phyloP scores from a whole-genome alignment of 208 protist species.

The Leishmania turanica region DNA sequence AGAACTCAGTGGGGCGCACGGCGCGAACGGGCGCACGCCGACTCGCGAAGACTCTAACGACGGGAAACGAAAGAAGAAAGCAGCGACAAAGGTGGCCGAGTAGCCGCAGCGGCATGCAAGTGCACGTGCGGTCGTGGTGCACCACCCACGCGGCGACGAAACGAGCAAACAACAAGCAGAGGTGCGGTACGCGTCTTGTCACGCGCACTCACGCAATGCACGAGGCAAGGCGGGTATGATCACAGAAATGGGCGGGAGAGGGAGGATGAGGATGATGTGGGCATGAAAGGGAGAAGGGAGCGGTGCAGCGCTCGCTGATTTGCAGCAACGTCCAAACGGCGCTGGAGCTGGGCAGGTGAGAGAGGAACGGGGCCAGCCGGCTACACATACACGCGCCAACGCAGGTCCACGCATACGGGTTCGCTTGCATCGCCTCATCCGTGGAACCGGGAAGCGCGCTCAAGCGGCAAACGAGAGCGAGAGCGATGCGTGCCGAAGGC shows the following conservation, averaged over 20 bases:
- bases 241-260: not conserved
- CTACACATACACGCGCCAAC: not conserved
- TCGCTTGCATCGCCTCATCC: not conserved
- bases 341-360: not conserved
- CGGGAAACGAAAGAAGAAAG: not conserved
- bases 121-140: not conserved
- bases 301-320: not conserved
- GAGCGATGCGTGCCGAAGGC: not conserved
- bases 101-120: not conserved
- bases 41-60: not conserved
- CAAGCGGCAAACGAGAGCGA: not conserved
- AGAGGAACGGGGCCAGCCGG: not conserved
- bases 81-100: not conserved
- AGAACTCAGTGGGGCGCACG: not conserved
- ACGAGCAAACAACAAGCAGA: not conserved
- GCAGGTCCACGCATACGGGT: not conserved
- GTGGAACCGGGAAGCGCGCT: not conserved
- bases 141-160: not conserved
- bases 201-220: not conserved
- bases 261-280: not conserved
- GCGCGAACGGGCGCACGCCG: not conserved
- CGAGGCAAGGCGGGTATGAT: not conserved
- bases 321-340: not conserved
- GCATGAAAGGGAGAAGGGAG: not conserved
- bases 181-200: not conserved